Evolutionary conservation across 1,139 yeast species (phyloP).

Genomic region (Hyphopichia fennica): DNA sequence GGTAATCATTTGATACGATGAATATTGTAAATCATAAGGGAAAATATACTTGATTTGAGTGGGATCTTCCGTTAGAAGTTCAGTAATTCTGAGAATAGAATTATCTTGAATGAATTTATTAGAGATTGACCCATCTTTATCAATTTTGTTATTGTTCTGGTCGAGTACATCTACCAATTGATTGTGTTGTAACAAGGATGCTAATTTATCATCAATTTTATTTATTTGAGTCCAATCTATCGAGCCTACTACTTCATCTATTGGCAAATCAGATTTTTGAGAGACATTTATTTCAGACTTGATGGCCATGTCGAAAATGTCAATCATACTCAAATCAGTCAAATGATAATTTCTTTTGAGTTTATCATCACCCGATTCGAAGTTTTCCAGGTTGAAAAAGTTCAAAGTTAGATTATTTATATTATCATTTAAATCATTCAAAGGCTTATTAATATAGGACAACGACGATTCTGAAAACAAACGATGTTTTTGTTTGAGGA

Average conservation of each 20-base stretch:
- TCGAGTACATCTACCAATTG: constrained; percentile 6
- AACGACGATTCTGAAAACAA: constrained; percentile 30
- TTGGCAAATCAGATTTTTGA: not conserved
- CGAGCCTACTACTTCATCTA: not conserved
- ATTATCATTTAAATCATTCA: constrained; percentile 12
- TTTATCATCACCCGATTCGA: constrained; percentile 5
- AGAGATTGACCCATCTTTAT: not conserved
- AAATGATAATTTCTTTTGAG: constrained; percentile 28
- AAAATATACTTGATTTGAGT: constrained; percentile 9
- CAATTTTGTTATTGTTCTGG: constrained; percentile 2
- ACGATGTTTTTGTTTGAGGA: constrained; percentile 28
- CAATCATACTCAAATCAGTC: constrained; percentile 26
- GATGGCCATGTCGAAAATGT: constrained; percentile 30
- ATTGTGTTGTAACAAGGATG: not conserved
- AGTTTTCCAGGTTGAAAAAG: constrained; percentile 4
- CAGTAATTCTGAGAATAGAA: not conserved
- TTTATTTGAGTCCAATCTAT: constrained; percentile 9
- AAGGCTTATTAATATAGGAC: constrained; percentile 25
- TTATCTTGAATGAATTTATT: not conserved
- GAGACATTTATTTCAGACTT: constrained; percentile 8
- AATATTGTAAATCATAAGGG: constrained; percentile 35
- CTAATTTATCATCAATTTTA: constrained; percentile 8
- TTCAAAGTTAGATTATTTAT: constrained; percentile 13
- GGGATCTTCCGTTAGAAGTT: not conserved
- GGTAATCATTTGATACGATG: constrained; percentile 28